Evolutionary conservation across 2,329 filamentous ascomycete genomes (phyloP), one percentile per base, ranked within the genome.

Genomic region (Dactylellina drechsleri): DNA sequence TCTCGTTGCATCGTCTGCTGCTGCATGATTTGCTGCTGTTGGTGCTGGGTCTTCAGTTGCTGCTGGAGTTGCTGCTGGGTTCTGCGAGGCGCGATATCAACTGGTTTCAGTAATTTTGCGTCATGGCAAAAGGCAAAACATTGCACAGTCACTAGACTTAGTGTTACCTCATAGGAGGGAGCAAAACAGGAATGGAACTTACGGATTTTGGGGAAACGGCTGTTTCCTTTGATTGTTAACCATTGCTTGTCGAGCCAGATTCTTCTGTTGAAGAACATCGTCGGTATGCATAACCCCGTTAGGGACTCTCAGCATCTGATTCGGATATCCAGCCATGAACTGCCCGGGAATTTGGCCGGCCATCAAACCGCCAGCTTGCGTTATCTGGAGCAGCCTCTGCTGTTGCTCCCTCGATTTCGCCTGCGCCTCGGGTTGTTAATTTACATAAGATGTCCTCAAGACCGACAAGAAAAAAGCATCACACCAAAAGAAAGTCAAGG

Each of bases 351-450:
- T 77, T 54, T 77, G 74, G 15, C 78, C 78, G 36, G 81, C 54
- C 59, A 67, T 67, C 8, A 71, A 54, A 53, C 78, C 76, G 28
- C 78, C 62, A 12, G 76, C 77, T 59, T 78, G 77, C 31, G 78
- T 89, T 82, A 92, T 89, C 77, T 88, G 86, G 78, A 91, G 90
- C 78, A 95, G 85, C 82, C 96, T 85, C 70, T 92, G 91, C 80
- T 93, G 90, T 67, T 90, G 86, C 77, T 89, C 90, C 81, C 95
- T 80, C 90, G 88, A 81, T 92, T 81, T 73, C 91, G 89, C 71
- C 67, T 64, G 41, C 13, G 12, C 23, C 40, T 58, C 36, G 26
- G 60, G 64, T 54, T 65, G 74, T 81, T 77, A 81, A 71, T 77
- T 77, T 66, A 76, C 74, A 76, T 20, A 78, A 54, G 20, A 36